Conservation (phyloP, 1,139 yeast species). For the Geotrichum histeridarum region DNA sequence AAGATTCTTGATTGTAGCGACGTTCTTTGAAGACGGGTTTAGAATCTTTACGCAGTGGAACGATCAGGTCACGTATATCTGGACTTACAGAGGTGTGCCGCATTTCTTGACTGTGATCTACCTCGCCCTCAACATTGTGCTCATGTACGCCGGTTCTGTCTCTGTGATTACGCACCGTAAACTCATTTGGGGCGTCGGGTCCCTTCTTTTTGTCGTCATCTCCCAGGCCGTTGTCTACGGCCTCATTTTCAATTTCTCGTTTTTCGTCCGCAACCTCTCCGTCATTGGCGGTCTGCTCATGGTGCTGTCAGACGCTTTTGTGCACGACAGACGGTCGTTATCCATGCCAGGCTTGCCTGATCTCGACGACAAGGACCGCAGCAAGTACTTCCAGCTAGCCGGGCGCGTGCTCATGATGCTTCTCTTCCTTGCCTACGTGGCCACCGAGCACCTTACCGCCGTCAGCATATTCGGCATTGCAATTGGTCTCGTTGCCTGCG, state of each 20-base stretch:
- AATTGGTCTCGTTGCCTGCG: conserved; percentile 66
- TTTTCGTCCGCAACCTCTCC: conserved; percentile 79
- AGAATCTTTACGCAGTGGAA: conserved; percentile 86
- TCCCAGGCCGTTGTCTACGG: conserved; percentile 90
- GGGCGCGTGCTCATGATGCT: conserved; percentile 85
- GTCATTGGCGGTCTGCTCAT: conserved; percentile 89
- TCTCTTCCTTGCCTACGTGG: conserved; percentile 79
- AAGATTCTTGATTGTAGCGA: conserved; percentile 85
- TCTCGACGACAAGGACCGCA: conserved; percentile 74
- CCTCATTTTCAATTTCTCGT: conserved; percentile 71
- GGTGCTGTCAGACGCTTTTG: conserved; percentile 86
- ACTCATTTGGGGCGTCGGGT: conserved; percentile 66
- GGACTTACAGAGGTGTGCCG: conserved; percentile 76
- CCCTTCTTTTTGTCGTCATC: conserved; percentile 66
- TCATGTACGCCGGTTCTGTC: conserved; percentile 72
- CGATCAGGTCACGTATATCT: conserved; percentile 81
- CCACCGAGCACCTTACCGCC: conserved; percentile 70
- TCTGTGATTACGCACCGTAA: conserved; percentile 67
- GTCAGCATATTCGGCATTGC: conserved; percentile 61
- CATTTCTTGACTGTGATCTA: conserved; percentile 70
- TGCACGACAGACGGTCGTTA: conserved; percentile 64
- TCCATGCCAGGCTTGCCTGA: conserved; percentile 89
- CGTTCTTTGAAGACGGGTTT: conserved; percentile 85
- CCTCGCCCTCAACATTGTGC: conserved; percentile 55
- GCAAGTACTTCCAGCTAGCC: conserved; percentile 79